phyloP scores from a whole-genome alignment of 805 yeast species.

The Candida vaughaniae region DNA sequence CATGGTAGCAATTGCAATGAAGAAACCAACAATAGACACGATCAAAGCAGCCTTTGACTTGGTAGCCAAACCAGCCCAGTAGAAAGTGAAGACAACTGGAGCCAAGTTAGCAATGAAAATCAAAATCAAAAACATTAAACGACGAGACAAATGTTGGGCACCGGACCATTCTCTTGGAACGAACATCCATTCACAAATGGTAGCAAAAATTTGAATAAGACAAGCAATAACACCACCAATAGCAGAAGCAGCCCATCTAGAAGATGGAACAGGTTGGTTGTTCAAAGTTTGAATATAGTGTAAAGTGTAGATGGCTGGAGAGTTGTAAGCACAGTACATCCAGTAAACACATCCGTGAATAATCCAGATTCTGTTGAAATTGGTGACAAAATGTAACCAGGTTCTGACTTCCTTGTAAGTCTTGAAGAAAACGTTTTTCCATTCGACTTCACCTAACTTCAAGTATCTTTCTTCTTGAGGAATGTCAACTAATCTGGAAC shows the following conservation, averaged over 20 bases:
- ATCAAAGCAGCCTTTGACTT: conserved; percentile 71
- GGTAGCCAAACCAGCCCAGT: conserved; percentile 67
- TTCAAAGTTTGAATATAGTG: conserved; percentile 80
- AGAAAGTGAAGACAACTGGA: conserved; percentile 83
- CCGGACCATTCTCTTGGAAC: conserved; percentile 99
- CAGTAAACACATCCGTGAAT: conserved; percentile 86
- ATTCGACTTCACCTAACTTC: conserved; percentile 86
- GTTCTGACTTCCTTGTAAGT: conserved; percentile 95
- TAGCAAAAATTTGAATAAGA: conserved; percentile 79
- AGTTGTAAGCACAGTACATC: conserved; percentile 92
- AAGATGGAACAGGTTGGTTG: conserved; percentile 86
- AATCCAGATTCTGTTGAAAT: conserved; percentile 98
- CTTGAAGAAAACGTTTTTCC: conserved; percentile 92
- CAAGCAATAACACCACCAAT: conserved; percentile 89
- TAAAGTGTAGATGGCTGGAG: conserved; percentile 87
- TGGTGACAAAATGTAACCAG: conserved; percentile 93
- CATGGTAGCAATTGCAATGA: conserved; percentile 81
- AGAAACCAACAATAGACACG: conserved; percentile 83
- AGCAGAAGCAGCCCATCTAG: conserved; percentile 90
- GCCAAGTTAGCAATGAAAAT: conserved; percentile 74
- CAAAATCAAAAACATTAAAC: conserved; percentile 70
- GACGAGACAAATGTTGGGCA: conserved; percentile 92
- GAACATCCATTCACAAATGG: conserved; percentile 89
- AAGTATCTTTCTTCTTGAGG: conserved; percentile 88
- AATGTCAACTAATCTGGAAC: conserved; percentile 85